Conservation (phyloP, 2,329 filamentous ascomycete genomes). For the Calcarisporium arbuscula region DNA sequence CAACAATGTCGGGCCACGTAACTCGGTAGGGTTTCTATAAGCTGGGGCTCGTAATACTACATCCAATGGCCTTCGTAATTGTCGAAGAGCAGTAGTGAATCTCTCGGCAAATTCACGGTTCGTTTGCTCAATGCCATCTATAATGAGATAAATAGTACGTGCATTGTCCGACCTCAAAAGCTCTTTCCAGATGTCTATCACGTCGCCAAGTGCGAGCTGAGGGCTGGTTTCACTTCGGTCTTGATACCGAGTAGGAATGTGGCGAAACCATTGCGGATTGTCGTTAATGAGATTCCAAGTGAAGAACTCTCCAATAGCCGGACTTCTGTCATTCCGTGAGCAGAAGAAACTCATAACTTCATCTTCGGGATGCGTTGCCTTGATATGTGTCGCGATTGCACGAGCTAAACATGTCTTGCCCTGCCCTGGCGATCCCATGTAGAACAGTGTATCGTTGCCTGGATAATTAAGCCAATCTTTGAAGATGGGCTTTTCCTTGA, state of each 20-base stretch:
- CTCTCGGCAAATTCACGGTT: too few relatives aligned
- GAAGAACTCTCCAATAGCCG: constrained; percentile 15
- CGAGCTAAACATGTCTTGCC: constrained; percentile 18
- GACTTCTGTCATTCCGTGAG: constrained; percentile 9
- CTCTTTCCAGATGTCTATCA: constrained; percentile 13
- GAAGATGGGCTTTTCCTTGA: constrained; percentile 9
- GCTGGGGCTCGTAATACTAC: too few relatives aligned
- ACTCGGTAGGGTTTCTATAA: too few relatives aligned
- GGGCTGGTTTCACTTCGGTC: constrained; percentile 3
- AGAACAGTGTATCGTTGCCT: constrained; percentile 8
- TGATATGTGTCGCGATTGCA: constrained; percentile 12
- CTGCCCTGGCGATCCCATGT: constrained; percentile 10
- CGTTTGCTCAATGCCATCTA: constrained; percentile 17
- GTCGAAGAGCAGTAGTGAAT: too few relatives aligned
- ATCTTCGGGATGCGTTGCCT: constrained; percentile 5
- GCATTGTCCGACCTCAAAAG: constrained; percentile 5
- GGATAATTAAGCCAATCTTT: constrained; percentile 11
- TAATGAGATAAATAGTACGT: constrained; percentile 13
- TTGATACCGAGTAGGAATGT: constrained; percentile 8
- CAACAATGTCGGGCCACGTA: constrained; percentile 5
- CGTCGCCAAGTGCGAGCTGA: constrained; percentile 6
- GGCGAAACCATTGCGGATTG: constrained; percentile 11
- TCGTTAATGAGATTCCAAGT: constrained; percentile 12
- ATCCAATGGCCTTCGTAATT: too few relatives aligned
- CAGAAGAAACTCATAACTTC: constrained; percentile 16